phyloP scores from a whole-genome alignment of 2,329 filamentous ascomycete species.

The Stagonosporopsis chrysanthemi region DNA sequence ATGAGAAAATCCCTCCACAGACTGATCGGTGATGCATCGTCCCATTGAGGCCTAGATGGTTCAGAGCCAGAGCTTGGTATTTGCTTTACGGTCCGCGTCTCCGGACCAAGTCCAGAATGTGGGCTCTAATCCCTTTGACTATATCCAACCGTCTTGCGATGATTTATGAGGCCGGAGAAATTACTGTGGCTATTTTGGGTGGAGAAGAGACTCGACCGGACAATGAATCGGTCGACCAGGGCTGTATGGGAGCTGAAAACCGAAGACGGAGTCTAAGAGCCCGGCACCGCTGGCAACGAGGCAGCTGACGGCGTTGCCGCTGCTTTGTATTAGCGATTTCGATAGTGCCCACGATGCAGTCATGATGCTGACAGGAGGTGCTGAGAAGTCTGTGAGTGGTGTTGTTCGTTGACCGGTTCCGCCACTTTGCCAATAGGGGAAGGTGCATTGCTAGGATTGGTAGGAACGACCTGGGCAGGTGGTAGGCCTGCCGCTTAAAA shows the following conservation, averaged over 20 bases:
- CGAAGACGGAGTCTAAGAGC: neutral
- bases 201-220: neutral
- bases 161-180: neutral
- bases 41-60: neutral
- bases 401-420: constrained; percentile 10
- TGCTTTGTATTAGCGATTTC: constrained; percentile 7
- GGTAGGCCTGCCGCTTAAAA: neutral
- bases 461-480: neutral
- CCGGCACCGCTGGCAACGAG: neutral
- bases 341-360: constrained; percentile 14
- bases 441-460: neutral
- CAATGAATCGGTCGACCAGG: neutral
- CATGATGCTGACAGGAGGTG: constrained; percentile 14
- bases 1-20: neutral
- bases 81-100: neutral
- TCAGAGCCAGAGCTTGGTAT: neutral
- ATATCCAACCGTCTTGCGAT: neutral
- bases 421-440: constrained; percentile 4
- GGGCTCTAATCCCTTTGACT: neutral
- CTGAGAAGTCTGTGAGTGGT: constrained; percentile 8
- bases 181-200: constrained; percentile 8
- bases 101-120: neutral
- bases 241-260: constrained; percentile 1
- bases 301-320: constrained; percentile 1
- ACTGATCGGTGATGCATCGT: neutral